Conservation (phyloP, 176 grass and related monocot genomes). For the Pontederia crassipes region DNA sequence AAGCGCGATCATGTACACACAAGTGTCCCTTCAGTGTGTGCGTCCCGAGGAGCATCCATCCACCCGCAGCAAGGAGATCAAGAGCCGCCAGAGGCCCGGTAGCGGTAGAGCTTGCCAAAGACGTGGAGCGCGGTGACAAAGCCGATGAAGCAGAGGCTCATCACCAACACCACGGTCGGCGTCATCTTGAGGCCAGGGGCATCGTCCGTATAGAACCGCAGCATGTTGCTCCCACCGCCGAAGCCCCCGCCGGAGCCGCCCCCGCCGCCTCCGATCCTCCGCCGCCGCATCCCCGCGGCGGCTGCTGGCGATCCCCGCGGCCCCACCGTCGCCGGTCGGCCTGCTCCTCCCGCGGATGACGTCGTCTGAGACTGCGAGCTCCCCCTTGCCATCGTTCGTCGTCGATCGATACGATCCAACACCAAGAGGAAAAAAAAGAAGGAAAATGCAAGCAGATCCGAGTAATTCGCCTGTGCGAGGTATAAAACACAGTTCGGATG, state of each 20-base stretch:
- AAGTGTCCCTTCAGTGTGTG: background rate
- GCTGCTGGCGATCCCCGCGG: slow-evolving; percentile 1
- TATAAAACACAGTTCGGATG: too few species aligned
- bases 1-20: background rate
- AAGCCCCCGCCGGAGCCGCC: background rate
- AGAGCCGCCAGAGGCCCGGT: background rate
- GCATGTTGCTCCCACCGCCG: slow-evolving; percentile 14
- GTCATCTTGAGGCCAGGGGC: slow-evolving; percentile 11
- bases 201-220: slow-evolving; percentile 16
- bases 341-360: background rate
- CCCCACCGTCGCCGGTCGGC: slow-evolving; percentile 2
- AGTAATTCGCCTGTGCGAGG: too few species aligned
- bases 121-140: slow-evolving; percentile 19
- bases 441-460: too few species aligned
- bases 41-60: background rate
- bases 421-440: background rate
- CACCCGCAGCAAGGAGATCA: background rate
- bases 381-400: slow-evolving; percentile 8
- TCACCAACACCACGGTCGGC: slow-evolving; percentile 15
- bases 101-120: slow-evolving; percentile 18
- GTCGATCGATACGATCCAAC: background rate
- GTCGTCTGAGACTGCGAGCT: slow-evolving; percentile 6
- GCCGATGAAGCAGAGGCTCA: slow-evolving; percentile 18
- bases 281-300: slow-evolving; percentile 5
- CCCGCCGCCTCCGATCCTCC: background rate